Evolutionary conservation across 2,329 filamentous ascomycete species (phyloP).

Genomic region (Mariannaea elegans): DNA sequence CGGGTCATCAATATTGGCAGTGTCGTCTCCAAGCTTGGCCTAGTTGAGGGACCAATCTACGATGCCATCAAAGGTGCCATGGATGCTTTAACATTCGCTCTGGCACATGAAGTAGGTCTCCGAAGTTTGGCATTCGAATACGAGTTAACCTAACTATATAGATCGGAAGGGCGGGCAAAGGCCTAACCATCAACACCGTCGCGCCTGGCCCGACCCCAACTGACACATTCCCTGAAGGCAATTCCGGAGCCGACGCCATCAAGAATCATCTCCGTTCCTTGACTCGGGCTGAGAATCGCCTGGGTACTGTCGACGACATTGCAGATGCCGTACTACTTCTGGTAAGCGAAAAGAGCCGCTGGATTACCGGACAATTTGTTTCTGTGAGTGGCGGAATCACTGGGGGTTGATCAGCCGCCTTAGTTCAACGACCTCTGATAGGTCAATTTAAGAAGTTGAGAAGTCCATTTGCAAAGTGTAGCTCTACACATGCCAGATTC

Average conservation of each 20-base stretch:
- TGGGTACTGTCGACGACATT: constrained; percentile 12
- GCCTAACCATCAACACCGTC: constrained; percentile 49
- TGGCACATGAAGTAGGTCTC: constrained; percentile 18
- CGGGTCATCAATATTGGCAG: constrained; percentile 14
- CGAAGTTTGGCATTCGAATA: too few relatives aligned
- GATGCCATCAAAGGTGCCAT: constrained; percentile 42
- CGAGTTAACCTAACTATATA: too few relatives aligned
- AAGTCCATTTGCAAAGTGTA: too few relatives aligned
- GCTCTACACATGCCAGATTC: too few relatives aligned
- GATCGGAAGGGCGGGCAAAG: background rate
- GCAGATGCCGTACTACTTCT: constrained; percentile 19
- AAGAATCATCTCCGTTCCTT: constrained; percentile 29
- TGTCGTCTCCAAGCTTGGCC: constrained; percentile 19
- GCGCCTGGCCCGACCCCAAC: constrained; percentile 48
- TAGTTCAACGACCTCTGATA: too few relatives aligned
- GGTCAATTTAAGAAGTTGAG: too few relatives aligned
- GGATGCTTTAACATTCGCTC: constrained; percentile 41
- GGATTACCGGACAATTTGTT: constrained; percentile 30
- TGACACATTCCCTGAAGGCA: constrained; percentile 32
- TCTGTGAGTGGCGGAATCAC: constrained; percentile 28
- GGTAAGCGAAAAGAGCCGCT: constrained; percentile 26
- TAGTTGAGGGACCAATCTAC: constrained; percentile 18
- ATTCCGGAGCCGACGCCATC: background rate
- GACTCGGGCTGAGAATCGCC: constrained; percentile 41
- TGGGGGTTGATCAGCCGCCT: background rate